Evolutionary conservation across 306 rosid species (phyloP), one percentile per base, ranked within the genome.

Genomic region (Pyrus betulifolia): DNA sequence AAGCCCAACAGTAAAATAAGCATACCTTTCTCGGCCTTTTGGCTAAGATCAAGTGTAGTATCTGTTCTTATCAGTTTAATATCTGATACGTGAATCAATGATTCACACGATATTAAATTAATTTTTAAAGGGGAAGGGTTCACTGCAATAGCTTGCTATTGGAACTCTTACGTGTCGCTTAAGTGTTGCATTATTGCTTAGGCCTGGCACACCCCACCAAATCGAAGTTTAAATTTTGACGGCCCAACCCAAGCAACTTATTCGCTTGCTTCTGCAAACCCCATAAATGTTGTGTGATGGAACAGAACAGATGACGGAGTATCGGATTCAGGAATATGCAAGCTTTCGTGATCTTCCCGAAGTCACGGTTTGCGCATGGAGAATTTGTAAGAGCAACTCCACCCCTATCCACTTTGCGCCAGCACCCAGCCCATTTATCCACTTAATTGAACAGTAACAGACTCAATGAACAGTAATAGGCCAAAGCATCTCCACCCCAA

Each of bases 1-100:
- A 4, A 2, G 25, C 17, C 62, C 22, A 19, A 51, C 0, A 5
- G 0, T 0, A 0, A 0, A 0, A 2, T 0, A 33, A 0, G 9
- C 54, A 28, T 74, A 45, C 31, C 21, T 49, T 49, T 49, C 21
- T 62, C 63, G 71, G 78, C 49, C 63, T 75, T 75, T 45, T 74
- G 49, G 70, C 33, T 74, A 62, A 62, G 70, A 62, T 74, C 22
- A 74, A 62, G 49, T 64, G 63, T 71, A 52, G 49, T 71, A 71
- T 71, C 49, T 71, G 64, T 71, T 71, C 46, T 71, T 71, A 71
- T 71, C 13, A 74, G 58, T 74, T 74, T 61, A 74, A 74, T 61
- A 74, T 45, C 30, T 74, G 19, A 74, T 74, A 73, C 6, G 69
- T 73, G 77, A 6, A 1, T 13, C 0, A 73, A 40, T 23, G 40